These are phyloP conservation scores for Scenedesmus sp. DNA, from an alignment of 163 green algal genomes.

Conservation along the genomic window DNA sequence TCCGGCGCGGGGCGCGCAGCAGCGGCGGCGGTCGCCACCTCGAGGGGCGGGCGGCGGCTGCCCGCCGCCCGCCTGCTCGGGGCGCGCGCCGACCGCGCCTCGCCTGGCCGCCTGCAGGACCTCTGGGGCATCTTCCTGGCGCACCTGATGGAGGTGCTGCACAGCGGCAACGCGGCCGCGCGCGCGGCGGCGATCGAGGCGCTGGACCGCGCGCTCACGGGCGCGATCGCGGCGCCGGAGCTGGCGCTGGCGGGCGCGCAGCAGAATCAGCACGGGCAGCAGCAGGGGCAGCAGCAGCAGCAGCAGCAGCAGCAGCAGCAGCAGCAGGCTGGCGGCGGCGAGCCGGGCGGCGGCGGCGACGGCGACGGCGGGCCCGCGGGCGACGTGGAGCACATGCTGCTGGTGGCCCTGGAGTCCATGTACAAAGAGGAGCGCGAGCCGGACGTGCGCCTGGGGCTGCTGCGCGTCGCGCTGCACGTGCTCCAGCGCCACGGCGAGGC, in stretches of 20 bases:
- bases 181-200: constrained; percentile 73
- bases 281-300: background rate
- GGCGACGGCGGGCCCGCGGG: constrained; percentile 34
- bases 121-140: constrained; percentile 86
- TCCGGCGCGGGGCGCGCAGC: background rate
- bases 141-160: constrained; percentile 81
- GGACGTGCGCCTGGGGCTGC: constrained; percentile 76
- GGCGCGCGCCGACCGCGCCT: no score
- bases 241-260: constrained; percentile 20
- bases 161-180: constrained; percentile 50
- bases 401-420: constrained; percentile 78
- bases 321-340: background rate
- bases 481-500: constrained; percentile 82
- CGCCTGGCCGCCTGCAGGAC: constrained; percentile 66
- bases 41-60: no score
- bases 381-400: constrained; percentile 82
- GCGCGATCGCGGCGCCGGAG: constrained; percentile 55
- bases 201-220: constrained; percentile 71
- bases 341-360: constrained; percentile 22
- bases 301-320: constrained; percentile 10
- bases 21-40: no score
- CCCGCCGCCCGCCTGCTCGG: no score
- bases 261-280: constrained; percentile 1
- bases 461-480: constrained; percentile 76
- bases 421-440: constrained; percentile 71